Conservation (phyloP, 2,329 filamentous ascomycete genomes). For the Septoria linicola region DNA sequence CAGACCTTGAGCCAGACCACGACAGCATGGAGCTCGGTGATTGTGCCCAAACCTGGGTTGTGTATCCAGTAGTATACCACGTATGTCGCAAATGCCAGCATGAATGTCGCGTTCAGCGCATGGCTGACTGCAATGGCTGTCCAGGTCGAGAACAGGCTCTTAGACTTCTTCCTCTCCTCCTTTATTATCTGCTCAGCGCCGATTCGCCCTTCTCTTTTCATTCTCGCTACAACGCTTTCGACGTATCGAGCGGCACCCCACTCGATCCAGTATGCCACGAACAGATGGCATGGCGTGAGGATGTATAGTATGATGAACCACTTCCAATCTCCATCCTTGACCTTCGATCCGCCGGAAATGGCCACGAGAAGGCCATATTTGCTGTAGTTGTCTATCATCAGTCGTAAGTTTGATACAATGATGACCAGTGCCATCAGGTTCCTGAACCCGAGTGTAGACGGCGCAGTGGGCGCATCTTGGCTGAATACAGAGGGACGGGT, state of each 20-base stretch:
- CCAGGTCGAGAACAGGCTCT: slow-evolving; percentile 60
- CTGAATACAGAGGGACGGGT: slow-evolving; percentile 77
- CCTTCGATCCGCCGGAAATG: slow-evolving; percentile 61
- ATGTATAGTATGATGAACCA: slow-evolving; percentile 65
- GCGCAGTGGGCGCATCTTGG: slow-evolving; percentile 70
- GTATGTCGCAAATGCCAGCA: slow-evolving; percentile 73
- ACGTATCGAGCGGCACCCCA: slow-evolving; percentile 77
- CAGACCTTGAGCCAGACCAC: slow-evolving; percentile 96
- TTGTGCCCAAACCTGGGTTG: slow-evolving; percentile 88
- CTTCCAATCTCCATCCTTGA: slow-evolving; percentile 30
- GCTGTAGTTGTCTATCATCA: slow-evolving; percentile 95
- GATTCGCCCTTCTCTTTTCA: slow-evolving; percentile 41
- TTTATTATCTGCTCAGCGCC: slow-evolving; percentile 51
- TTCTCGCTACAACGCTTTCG: slow-evolving; percentile 62
- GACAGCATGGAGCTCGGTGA: slow-evolving; percentile 87
- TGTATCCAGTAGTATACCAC: slow-evolving; percentile 89
- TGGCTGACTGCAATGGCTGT: slow-evolving; percentile 70
- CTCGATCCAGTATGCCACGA: slow-evolving; percentile 89
- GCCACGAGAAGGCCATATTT: slow-evolving; percentile 98
- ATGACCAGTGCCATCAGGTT: slow-evolving; percentile 92
- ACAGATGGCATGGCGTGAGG: slow-evolving; percentile 84
- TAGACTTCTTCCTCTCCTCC: slow-evolving; percentile 46
- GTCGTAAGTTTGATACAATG: slow-evolving; percentile 89
- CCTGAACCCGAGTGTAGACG: slow-evolving; percentile 89
- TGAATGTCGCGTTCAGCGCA: slow-evolving; percentile 77